Percentiles rank a stretch among this genome's conserved stretches.
These are phyloP conservation scores for Fusarium scirpi DNA, from an alignment of 2,329 filamentous ascomycete genomes.

Conservation along the genomic window DNA sequence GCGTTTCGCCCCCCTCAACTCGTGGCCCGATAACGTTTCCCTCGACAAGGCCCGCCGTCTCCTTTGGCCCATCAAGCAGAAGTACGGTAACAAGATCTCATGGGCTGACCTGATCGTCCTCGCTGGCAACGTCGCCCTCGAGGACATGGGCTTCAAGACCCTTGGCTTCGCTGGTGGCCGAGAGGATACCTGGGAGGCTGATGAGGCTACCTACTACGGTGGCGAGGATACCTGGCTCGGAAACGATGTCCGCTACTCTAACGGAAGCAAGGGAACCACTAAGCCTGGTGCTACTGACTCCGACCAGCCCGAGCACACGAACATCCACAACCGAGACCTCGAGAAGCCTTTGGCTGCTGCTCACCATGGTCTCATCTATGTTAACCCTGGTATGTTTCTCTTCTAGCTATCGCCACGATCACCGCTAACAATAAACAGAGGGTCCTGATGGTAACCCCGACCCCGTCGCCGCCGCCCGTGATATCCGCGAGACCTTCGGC, in stretches of 20 bases:
- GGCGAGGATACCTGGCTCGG: slow-evolving; percentile 78
- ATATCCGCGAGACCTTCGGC: slow-evolving; percentile 80
- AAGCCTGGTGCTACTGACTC: slow-evolving; percentile 33
- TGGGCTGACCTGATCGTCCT: slow-evolving; percentile 81
- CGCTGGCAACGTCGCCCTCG: slow-evolving; percentile 80
- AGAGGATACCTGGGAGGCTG: slow-evolving; percentile 78
- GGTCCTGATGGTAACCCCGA: slow-evolving; percentile 80
- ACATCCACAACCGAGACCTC: slow-evolving; percentile 72
- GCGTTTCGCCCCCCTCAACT: slow-evolving; percentile 84
- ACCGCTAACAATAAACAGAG: slow-evolving; percentile 70
- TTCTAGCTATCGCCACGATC: background rate
- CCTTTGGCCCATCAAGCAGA: slow-evolving; percentile 83
- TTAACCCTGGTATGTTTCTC: slow-evolving; percentile 14
- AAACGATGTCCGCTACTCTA: slow-evolving; percentile 80
- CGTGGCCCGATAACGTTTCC: slow-evolving; percentile 83
- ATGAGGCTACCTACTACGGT: slow-evolving; percentile 83
- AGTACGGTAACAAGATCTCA: slow-evolving; percentile 85
- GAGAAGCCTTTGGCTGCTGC: slow-evolving; percentile 76
- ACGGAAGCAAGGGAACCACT: slow-evolving; percentile 59
- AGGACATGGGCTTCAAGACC: slow-evolving; percentile 80
- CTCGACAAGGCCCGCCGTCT: slow-evolving; percentile 85
- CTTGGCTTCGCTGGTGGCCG: slow-evolving; percentile 81
- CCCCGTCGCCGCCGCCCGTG: slow-evolving; percentile 73
- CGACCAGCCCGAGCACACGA: slow-evolving; percentile 32
- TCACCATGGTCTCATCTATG: slow-evolving; percentile 59